These are phyloP conservation scores for Calcarisporium arbuscula DNA, from an alignment of 2,329 filamentous ascomycete species.

Conservation along the genomic window DNA sequence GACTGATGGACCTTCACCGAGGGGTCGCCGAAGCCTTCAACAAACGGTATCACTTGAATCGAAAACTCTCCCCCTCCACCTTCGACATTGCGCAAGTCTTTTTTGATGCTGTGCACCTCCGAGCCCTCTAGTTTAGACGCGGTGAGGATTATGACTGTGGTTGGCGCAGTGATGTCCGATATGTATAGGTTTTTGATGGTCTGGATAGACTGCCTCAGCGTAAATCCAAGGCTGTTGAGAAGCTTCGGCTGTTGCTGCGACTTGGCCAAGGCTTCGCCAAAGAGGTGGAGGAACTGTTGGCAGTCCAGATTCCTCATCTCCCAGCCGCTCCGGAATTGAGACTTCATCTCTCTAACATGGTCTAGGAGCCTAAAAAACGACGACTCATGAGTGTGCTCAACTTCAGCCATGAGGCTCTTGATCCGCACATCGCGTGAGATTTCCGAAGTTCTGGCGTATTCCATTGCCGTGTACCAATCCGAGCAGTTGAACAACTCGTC, in stretches of 20 bases:
- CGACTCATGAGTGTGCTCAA: background rate
- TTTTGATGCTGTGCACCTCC: background rate
- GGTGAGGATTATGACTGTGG: background rate
- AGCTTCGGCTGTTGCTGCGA: background rate
- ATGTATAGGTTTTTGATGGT: background rate
- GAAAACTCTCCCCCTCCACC: background rate
- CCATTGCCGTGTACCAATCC: background rate
- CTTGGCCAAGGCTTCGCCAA: background rate
- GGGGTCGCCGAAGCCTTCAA: background rate
- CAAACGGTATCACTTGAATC: background rate
- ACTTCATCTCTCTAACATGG: background rate
- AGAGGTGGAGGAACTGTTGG: background rate
- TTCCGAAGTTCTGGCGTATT: background rate
- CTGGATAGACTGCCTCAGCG: background rate
- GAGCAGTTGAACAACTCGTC: background rate
- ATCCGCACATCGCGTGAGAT: background rate
- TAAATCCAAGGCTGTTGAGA: background rate
- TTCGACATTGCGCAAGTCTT: background rate
- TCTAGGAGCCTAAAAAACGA: background rate
- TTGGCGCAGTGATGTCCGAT: background rate
- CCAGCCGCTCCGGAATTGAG: background rate
- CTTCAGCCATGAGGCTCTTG: background rate
- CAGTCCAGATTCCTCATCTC: background rate
- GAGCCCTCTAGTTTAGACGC: background rate
- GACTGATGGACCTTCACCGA: background rate